A percentile compares a stretch with the other conserved stretches of the same genome.
phyloP scores from a whole-genome alignment of 148 eudicot genomes.

The Chenopodium quinoa region DNA sequence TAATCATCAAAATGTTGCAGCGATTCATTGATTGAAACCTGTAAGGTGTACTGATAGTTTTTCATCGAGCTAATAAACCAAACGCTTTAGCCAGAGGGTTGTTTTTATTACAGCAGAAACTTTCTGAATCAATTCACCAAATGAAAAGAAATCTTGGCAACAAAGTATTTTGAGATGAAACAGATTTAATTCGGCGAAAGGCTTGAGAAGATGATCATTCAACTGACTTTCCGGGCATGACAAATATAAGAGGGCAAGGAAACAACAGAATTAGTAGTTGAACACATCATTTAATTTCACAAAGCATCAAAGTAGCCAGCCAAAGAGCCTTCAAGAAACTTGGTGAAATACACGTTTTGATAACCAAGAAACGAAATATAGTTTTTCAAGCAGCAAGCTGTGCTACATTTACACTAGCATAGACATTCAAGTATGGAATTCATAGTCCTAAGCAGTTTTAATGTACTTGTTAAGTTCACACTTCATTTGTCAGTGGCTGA shows the following conservation, averaged over 20 bases:
- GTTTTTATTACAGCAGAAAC: too few species aligned
- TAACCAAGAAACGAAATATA: not conserved
- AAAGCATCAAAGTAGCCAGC: not conserved
- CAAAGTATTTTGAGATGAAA: not conserved
- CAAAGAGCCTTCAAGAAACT: not conserved
- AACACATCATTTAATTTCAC: not conserved
- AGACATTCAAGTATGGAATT: not conserved
- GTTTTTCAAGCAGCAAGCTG: not conserved
- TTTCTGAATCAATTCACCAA: not conserved
- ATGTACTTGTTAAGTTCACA: slow-evolving; percentile 16
- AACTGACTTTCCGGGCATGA: not conserved
- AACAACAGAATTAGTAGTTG: not conserved
- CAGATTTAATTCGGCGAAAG: not conserved
- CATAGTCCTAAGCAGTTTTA: not conserved
- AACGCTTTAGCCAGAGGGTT: too few species aligned
- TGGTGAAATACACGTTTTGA: not conserved
- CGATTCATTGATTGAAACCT: too few species aligned
- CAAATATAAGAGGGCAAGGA: not conserved
- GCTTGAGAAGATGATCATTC: not conserved
- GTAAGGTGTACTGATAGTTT: too few species aligned
- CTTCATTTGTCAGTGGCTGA: not conserved
- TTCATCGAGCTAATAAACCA: too few species aligned
- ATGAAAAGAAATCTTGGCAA: not conserved
- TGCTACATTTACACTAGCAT: not conserved
- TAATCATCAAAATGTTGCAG: too few species aligned